These are phyloP conservation scores for Verticillium dahliae DNA, from an alignment of 2,329 filamentous ascomycete genomes.

Conservation along the genomic window DNA sequence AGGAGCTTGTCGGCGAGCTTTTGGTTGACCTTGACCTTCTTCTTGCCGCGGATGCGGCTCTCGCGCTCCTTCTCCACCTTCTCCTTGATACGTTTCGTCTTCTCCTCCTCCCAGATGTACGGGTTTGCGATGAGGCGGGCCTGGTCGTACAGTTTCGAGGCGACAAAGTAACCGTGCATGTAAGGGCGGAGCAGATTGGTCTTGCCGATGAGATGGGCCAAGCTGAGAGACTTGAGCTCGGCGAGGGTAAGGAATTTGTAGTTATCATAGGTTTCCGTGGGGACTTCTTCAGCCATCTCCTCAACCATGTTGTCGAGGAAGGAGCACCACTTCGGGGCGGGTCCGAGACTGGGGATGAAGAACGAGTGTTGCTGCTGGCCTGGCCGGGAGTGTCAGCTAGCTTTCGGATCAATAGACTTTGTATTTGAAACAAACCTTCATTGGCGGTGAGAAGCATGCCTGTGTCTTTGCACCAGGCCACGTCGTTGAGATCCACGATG, in stretches of 20 bases:
- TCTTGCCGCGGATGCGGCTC: slow-evolving; percentile 85
- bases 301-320: slow-evolving; percentile 98
- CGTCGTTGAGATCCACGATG: slow-evolving; percentile 87
- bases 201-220: slow-evolving; percentile 85
- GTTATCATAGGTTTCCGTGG: slow-evolving; percentile 89
- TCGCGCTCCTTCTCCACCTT: slow-evolving; percentile 97
- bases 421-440: slow-evolving; percentile 45
- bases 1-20: slow-evolving; percentile 68
- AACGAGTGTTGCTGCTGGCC: slow-evolving; percentile 88
- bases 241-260: slow-evolving; percentile 94
- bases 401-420: background rate
- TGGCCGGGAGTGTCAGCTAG: background rate
- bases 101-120: slow-evolving; percentile 87
- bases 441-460: slow-evolving; percentile 97
- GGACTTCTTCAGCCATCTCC: slow-evolving; percentile 86
- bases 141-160: slow-evolving; percentile 91
- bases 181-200: slow-evolving; percentile 88
- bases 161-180: slow-evolving; percentile 99
- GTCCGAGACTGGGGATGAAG: slow-evolving; percentile 88
- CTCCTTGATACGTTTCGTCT: slow-evolving; percentile 83
- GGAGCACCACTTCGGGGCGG: slow-evolving; percentile 89
- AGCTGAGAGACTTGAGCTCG: slow-evolving; percentile 76
- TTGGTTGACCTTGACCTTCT: slow-evolving; percentile 97
- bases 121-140: slow-evolving; percentile 89
- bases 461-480: slow-evolving; percentile 85